Evolutionary conservation across 1,284 basidiomycete genomes (phyloP).

Genomic region (Peniophora sp.): DNA sequence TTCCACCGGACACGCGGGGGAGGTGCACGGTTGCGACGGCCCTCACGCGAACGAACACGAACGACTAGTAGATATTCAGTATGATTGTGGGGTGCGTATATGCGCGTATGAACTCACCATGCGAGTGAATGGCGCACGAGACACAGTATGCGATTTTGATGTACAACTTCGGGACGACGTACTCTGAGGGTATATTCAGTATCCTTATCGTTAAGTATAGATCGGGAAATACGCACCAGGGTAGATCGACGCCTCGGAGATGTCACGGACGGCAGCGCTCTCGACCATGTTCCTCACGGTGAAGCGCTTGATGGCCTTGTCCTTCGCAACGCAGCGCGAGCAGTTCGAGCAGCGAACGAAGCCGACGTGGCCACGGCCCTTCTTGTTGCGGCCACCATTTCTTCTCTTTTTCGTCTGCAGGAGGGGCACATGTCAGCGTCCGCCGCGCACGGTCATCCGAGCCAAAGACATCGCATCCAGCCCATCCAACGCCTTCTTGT

Average conservation of each 20-base stretch:
- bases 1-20: slow-evolving; percentile 96
- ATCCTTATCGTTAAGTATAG: not conserved
- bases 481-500: slow-evolving; percentile 2
- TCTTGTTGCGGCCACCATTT: slow-evolving; percentile 97
- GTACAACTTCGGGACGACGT: slow-evolving; percentile 96
- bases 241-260: slow-evolving; percentile 96
- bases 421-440: slow-evolving; percentile 3
- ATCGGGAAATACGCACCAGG: slow-evolving; percentile 49
- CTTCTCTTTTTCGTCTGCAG: slow-evolving; percentile 97
- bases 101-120: slow-evolving; percentile 51
- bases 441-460: too few species aligned
- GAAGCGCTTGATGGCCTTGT: slow-evolving; percentile 99
- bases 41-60: slow-evolving; percentile 89
- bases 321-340: slow-evolving; percentile 89
- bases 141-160: slow-evolving; percentile 99
- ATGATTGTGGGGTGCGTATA: not conserved
- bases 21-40: slow-evolving; percentile 92
- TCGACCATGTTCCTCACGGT: slow-evolving; percentile 99
- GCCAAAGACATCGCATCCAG: not conserved
- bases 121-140: slow-evolving; percentile 98
- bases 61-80: slow-evolving; percentile 51
- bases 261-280: slow-evolving; percentile 95
- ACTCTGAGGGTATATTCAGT: slow-evolving; percentile 51
- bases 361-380: slow-evolving; percentile 92
- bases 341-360: slow-evolving; percentile 99